Evolutionary conservation across 495 filamentous ascomycete species (phyloP).

Genomic region (Letharia columbiana): DNA sequence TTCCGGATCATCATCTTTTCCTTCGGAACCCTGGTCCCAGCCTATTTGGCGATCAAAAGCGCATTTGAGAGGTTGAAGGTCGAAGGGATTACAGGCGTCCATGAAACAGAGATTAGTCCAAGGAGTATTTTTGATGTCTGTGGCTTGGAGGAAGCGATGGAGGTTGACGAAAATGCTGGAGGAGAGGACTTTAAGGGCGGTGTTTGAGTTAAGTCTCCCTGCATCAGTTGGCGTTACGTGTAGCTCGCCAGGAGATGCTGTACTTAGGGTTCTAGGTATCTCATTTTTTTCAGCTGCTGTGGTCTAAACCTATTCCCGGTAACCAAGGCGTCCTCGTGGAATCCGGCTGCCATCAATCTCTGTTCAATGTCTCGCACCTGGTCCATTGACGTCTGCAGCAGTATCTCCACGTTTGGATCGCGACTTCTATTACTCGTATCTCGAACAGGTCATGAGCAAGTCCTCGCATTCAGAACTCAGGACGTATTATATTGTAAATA

Average conservation of each 20-base stretch:
- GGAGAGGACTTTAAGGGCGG: slow-evolving; percentile 40
- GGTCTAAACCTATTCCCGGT: too few relatives aligned
- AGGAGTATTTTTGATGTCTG: slow-evolving; percentile 49
- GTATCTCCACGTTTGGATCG: too few relatives aligned
- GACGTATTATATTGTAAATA: too few relatives aligned
- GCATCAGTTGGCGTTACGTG: background rate
- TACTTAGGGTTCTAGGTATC: too few relatives aligned
- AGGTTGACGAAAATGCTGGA: slow-evolving; percentile 48
- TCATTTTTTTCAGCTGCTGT: too few relatives aligned
- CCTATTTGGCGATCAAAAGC: slow-evolving; percentile 43
- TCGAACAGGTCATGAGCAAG: too few relatives aligned
- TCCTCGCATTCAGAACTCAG: too few relatives aligned
- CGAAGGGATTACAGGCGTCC: slow-evolving; percentile 42
- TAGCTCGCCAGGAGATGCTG: background rate
- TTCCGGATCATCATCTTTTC: slow-evolving; percentile 58
- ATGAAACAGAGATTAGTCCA: slow-evolving; percentile 37
- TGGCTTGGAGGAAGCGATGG: slow-evolving; percentile 49
- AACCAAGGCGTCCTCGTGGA: too few relatives aligned
- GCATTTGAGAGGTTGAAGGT: slow-evolving; percentile 39
- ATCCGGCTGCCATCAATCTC: too few relatives aligned
- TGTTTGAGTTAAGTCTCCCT: slow-evolving; percentile 22
- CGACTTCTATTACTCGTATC: too few relatives aligned
- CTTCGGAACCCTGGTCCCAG: slow-evolving; percentile 43
- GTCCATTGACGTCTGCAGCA: too few relatives aligned
- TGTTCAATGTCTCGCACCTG: too few relatives aligned